Base-by-base conservation (phyloP, 257 asterid species). In the Primulina tabacum region DNA sequence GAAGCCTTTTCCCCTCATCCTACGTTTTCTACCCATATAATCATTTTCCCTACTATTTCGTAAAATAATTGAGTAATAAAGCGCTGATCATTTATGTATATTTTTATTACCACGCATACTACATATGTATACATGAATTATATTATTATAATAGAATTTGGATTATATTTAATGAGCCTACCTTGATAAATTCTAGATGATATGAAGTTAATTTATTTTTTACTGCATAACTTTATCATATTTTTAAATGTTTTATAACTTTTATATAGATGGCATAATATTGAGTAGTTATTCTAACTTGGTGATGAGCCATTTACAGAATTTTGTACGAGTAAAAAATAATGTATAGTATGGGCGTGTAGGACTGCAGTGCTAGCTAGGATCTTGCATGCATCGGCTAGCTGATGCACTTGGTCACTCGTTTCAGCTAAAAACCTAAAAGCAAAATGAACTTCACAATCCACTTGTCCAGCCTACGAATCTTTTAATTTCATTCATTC, bases 21-120 rank as follows among this genome's bases (percentile, higher is more conserved):
- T 78, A 81, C 62, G 83, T 70, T 55, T 75, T 64, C 28, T 56
- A 77, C 81, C 79, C 79, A 80, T 78, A 70, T 67, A 64, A 67
- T 43, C n/a, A 43, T 12, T 43, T 8, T 43, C 53, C 53, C 53
- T 16, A 12, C 53, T 12, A 12, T 43, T 11, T 43, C 14, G 2
- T 43, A 1, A 43, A 53, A 73, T 80, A 33, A 34, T 26, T 14
- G 34, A 4, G 0, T 34, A 32, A 63, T 63, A 33, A 40, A 62
- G 37, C 34, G 21, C 34, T 17, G 37, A 26, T 26, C 33, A 6
- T 32, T 21, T 16, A 0, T 34, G 30, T 21, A 21, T 34, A 26
- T 5, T 63, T 63, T 14, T 60, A 34, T 9, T 12, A 12, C 6
- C 59, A 52, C 40, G n/a, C 62, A 37, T 26, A 35, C 32, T 11